Conservation (phyloP, 257 asterid species). For the Lycium barbarum region DNA sequence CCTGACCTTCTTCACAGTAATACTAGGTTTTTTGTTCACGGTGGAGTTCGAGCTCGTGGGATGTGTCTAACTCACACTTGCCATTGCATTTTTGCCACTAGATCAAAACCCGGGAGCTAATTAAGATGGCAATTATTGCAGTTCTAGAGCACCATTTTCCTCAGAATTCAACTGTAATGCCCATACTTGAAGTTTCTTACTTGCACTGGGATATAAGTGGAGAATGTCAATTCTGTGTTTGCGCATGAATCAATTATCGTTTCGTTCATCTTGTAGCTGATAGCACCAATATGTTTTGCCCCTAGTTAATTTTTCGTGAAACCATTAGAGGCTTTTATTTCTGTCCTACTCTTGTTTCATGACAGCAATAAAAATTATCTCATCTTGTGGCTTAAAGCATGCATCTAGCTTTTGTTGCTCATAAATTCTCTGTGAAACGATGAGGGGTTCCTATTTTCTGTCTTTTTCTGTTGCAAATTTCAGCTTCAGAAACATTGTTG, state of each 20-base stretch:
- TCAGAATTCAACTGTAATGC: neutral
- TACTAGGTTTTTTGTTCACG: neutral
- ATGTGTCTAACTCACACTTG: neutral
- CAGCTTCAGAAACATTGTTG: neutral
- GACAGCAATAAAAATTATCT: neutral
- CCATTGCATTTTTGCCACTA: neutral
- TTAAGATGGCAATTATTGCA: neutral
- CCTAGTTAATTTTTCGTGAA: neutral
- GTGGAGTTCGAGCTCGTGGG: neutral
- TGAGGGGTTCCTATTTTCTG: neutral
- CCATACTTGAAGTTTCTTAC: neutral
- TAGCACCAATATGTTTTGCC: neutral
- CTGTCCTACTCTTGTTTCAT: neutral
- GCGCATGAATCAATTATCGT: neutral
- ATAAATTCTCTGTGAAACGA: neutral
- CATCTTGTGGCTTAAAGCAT: constrained; percentile 9
- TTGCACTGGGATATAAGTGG: neutral
- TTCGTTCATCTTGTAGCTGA: neutral
- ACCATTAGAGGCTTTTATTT: neutral
- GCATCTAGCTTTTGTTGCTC: neutral
- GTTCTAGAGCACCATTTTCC: neutral
- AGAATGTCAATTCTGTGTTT: neutral
- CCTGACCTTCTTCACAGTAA: neutral
- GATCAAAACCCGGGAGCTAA: neutral
- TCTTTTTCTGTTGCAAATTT: neutral